Percentiles rank a stretch among this genome's conserved stretches.
phyloP scores from a whole-genome alignment of 805 yeast species.

The Saccharomycopsis oosterbeekiorum region DNA sequence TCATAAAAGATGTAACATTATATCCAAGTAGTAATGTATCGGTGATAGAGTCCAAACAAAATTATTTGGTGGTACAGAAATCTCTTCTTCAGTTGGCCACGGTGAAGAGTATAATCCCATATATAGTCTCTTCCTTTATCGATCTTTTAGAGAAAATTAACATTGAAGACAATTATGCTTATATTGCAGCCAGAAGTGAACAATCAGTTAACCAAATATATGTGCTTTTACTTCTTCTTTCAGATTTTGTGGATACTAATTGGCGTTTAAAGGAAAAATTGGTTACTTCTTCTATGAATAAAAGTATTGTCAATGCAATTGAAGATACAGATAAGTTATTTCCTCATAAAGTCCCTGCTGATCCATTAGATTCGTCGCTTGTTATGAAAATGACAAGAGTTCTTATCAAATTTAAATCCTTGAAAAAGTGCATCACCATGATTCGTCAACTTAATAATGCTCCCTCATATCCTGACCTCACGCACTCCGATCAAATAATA shows the following conservation, averaged over 20 bases:
- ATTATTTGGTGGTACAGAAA: slow-evolving; percentile 4
- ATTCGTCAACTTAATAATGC: slow-evolving; percentile 12
- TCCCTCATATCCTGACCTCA: slow-evolving; percentile 14
- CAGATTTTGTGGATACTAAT: slow-evolving; percentile 16
- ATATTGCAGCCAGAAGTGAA: slow-evolving; percentile 14
- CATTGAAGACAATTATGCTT: slow-evolving; percentile 6
- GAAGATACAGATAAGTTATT: slow-evolving; percentile 16
- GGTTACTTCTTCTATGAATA: slow-evolving; percentile 1
- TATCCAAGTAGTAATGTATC: slow-evolving; percentile 4
- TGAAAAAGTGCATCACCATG: slow-evolving; percentile 9
- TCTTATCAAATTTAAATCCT: slow-evolving; percentile 13
- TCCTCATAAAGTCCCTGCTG: slow-evolving; percentile 16
- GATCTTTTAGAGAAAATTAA: slow-evolving; percentile 9
- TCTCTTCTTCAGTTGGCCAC: slow-evolving; percentile 8
- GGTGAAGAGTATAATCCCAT: slow-evolving; percentile 3
- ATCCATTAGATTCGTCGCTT: slow-evolving; percentile 8
- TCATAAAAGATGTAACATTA: slow-evolving; percentile 6
- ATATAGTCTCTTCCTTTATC: slow-evolving; percentile 7
- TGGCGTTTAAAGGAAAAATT: slow-evolving; percentile 16
- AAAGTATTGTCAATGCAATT: slow-evolving; percentile 1
- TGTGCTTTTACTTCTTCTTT: slow-evolving; percentile 1
- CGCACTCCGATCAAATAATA: slow-evolving; percentile 10
- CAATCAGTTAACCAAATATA: slow-evolving; percentile 10
- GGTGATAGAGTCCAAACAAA: slow-evolving; percentile 12
- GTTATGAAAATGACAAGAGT: slow-evolving; percentile 7